Evolutionary conservation across 2,329 filamentous ascomycete species (phyloP), one percentile per base, ranked within the genome.

Genomic region (Nannizzia gypsea): DNA sequence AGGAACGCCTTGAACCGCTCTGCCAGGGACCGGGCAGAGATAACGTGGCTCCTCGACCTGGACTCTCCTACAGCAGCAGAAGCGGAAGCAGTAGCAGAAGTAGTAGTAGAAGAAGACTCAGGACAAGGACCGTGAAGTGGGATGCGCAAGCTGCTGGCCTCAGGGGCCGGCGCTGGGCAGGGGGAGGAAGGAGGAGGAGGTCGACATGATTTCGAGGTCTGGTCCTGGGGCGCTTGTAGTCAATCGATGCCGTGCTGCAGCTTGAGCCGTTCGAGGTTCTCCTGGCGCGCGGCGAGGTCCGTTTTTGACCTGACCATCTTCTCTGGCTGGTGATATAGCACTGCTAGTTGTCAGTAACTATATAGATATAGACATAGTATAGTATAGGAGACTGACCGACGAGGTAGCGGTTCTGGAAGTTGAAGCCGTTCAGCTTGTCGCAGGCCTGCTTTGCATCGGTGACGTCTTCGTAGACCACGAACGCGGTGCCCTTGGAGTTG

Each of bases 341-440:
- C 86, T 83, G 67, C 56, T 60, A 20, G 9, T 11, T 11, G 31
- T 36, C 13, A 36, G 31, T 13, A 13, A 11, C 13, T 15, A 40
- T 40, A 40, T 13, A 13, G 31, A 40, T 15, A 40, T 40, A 40
- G 36, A 40, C 36, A 40, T 11, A 6, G 15, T 6, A 40, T 36
- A 20, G 15, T 17, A 38, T 17, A 22, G 28, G 17, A 22, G 6
- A 84, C 89, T 63, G 83, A 95, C 90, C 90, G 71, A 99, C 93
- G 69, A 99, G 89, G 78, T 99, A 99, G 74, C 93, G 88, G 79
- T 92, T 96, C 81, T 99, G 93, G 77, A 99, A 99, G 81, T 99
- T 99, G 85, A 95, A 99, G 74, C 93, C 93, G 81, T 99, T 99
- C 75, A 99, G 82, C 81, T 97, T 96, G 81, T 99, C 93, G 82